Percentiles rank a stretch among this genome's conserved stretches.
These are phyloP conservation scores for Lentinula novae-zelandiae DNA, from an alignment of 1,284 basidiomycete genomes.

Conservation along the genomic window DNA sequence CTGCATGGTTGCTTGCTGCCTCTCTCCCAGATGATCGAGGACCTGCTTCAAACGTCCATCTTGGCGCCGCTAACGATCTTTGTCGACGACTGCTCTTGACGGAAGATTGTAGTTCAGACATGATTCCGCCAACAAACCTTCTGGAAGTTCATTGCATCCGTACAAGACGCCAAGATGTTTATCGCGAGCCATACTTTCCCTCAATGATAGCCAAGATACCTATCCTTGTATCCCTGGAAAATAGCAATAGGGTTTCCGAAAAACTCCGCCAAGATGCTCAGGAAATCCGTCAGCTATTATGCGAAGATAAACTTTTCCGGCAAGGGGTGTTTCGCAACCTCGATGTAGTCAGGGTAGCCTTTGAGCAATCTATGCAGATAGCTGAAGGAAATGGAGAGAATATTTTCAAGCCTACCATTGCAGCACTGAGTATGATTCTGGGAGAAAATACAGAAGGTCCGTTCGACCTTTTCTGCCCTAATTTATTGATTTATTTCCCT, in stretches of 20 bases:
- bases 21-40: conserved; percentile 29
- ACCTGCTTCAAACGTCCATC: conserved; percentile 41
- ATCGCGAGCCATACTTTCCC: conserved; percentile 59
- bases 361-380: conserved; percentile 56
- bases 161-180: conserved; percentile 64
- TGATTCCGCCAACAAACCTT: conserved; percentile 46
- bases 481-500: not conserved
- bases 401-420: conserved; percentile 60
- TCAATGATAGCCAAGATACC: conserved; percentile 60
- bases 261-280: conserved; percentile 43
- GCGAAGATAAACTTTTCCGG: conserved; percentile 59
- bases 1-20: conserved; percentile 61
- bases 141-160: conserved; percentile 64
- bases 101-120: conserved; percentile 42
- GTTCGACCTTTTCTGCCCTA: conserved; percentile 6
- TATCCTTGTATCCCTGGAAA: conserved; percentile 64
- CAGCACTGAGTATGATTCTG: conserved; percentile 59
- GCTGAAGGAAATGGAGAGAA: conserved; percentile 45
- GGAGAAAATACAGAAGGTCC: conserved; percentile 47
- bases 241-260: conserved; percentile 48
- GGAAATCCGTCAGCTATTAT: conserved; percentile 53
- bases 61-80: conserved; percentile 59
- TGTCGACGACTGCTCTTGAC: conserved; percentile 57
- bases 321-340: conserved; percentile 71
- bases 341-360: conserved; percentile 61